Conservation (phyloP, 2,329 filamentous ascomycete genomes). For the Aspergillus flavus region DNA sequence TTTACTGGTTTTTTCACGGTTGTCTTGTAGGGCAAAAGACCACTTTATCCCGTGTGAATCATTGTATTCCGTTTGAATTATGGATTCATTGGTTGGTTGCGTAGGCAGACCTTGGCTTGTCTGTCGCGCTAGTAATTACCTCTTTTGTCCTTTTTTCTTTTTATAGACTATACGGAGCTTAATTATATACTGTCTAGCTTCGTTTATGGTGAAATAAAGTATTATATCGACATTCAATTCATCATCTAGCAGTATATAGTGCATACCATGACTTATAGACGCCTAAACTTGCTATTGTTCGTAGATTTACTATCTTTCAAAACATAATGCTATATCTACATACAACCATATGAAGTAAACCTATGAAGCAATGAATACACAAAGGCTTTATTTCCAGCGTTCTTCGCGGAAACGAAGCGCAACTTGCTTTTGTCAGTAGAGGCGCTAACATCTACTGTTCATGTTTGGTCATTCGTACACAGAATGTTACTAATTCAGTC, state of each 20-base stretch:
- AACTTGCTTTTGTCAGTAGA: background rate
- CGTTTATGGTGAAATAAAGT: background rate
- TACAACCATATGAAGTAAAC: background rate
- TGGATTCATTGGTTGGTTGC: background rate
- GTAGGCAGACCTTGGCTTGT: background rate
- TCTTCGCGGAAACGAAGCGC: background rate
- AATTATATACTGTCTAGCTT: background rate
- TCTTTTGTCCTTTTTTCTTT: background rate
- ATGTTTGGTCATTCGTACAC: no score
- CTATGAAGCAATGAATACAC: background rate
- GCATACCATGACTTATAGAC: background rate
- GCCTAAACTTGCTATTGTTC: background rate
- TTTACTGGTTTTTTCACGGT: background rate
- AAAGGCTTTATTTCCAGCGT: background rate
- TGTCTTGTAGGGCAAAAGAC: background rate
- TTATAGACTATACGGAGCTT: background rate
- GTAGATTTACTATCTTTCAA: background rate
- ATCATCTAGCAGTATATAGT: no score
- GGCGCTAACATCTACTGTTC: background rate
- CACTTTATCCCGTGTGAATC: background rate
- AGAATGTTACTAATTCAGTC: no score
- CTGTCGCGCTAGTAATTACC: background rate
- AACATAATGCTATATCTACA: background rate
- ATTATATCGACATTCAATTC: background rate
- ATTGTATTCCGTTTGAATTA: background rate